Evolutionary conservation across 495 filamentous ascomycete species (phyloP).

Genomic region (Clohesyomyces aquaticus): DNA sequence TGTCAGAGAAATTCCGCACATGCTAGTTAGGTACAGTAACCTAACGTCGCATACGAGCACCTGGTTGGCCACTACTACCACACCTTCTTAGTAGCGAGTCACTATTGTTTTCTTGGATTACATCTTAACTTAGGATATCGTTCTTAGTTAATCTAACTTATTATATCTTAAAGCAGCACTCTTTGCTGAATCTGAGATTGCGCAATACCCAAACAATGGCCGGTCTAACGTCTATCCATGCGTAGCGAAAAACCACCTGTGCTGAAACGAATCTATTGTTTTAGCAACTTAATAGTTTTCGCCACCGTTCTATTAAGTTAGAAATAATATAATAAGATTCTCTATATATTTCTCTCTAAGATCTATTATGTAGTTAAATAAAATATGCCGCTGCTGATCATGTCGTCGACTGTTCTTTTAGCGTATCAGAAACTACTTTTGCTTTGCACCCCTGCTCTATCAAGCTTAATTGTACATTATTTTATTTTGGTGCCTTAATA

Average conservation of each 20-base stretch:
- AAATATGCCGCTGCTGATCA: neutral
- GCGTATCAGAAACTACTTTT: neutral
- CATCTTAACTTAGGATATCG: constrained; percentile 5
- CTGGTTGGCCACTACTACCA: neutral
- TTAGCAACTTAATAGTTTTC: no score
- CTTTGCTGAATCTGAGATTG: constrained; percentile 10
- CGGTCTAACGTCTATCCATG: constrained; percentile 1
- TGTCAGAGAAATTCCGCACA: constrained; percentile 5
- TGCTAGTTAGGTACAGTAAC: constrained; percentile 1
- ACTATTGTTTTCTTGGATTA: constrained; percentile 11
- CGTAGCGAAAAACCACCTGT: neutral
- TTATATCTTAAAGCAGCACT: constrained; percentile 9
- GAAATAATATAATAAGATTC: no score
- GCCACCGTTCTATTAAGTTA: no score
- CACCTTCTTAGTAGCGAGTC: constrained; percentile 5
- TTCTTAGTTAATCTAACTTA: neutral
- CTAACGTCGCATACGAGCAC: neutral
- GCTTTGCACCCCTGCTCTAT: constrained; percentile 5
- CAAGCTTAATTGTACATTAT: neutral
- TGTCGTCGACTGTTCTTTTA: neutral
- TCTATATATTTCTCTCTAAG: no score
- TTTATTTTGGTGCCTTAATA: neutral
- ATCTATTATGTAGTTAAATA: no score
- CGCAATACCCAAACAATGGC: constrained; percentile 4
- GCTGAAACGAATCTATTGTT: no score